Evolutionary conservation across 2,329 filamentous ascomycete species (phyloP).

Genomic region (Fusarium hostae): DNA sequence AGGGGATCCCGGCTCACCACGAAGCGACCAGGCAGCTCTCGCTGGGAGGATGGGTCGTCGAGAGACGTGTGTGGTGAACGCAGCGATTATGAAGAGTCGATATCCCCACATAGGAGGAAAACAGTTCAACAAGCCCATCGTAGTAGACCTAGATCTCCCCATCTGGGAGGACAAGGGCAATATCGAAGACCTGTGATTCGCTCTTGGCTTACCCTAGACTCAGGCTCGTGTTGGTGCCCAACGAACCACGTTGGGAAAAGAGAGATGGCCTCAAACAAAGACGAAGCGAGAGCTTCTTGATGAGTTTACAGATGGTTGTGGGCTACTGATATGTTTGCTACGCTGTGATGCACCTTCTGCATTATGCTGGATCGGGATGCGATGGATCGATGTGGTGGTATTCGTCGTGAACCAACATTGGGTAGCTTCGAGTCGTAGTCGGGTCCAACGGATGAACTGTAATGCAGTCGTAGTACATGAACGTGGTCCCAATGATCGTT

Average conservation of each 20-base stretch:
- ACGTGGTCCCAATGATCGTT: conserved; percentile 28
- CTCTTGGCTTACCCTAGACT: conserved; percentile 30
- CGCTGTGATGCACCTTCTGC: conserved; percentile 26
- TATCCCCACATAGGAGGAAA: conserved; percentile 72
- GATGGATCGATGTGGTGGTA: not conserved
- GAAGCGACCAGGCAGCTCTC: conserved; percentile 56
- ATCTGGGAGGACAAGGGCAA: conserved; percentile 50
- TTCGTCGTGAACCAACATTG: conserved; percentile 11
- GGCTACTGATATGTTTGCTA: conserved; percentile 5
- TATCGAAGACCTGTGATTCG: conserved; percentile 20
- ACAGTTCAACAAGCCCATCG: conserved; percentile 79
- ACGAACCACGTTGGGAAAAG: conserved; percentile 15
- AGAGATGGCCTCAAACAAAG: conserved; percentile 18
- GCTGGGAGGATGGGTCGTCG: conserved; percentile 57
- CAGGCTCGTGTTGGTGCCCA: conserved; percentile 40
- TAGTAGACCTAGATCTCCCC: conserved; percentile 83
- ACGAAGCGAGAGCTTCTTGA: conserved; percentile 10
- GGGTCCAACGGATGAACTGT: conserved; percentile 20
- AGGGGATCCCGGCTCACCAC: conserved; percentile 54
- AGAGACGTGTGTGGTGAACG: conserved; percentile 85
- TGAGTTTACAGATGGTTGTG: conserved; percentile 7
- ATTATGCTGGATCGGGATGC: conserved; percentile 16
- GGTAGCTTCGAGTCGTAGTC: not conserved
- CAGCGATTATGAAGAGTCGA: conserved; percentile 76
- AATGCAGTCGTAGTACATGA: conserved; percentile 8